Conservation (phyloP, 257 asterid genomes). For the Lycium ferocissimum region DNA sequence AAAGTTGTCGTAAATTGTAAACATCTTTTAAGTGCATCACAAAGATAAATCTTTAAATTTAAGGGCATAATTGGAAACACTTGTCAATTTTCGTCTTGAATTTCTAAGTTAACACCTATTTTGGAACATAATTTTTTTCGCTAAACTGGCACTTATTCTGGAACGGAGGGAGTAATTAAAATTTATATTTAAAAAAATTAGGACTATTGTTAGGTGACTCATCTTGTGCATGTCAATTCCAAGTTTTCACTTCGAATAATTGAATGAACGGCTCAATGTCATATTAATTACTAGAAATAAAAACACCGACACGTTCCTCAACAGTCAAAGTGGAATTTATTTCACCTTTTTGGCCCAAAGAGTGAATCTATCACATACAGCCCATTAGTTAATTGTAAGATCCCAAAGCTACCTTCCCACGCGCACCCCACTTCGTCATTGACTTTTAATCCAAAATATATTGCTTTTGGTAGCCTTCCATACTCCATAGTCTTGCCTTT, state of each 20-base stretch:
- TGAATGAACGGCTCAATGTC: neutral
- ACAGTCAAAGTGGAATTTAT: neutral
- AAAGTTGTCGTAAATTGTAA: too few species aligned
- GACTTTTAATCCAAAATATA: neutral
- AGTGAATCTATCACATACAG: neutral
- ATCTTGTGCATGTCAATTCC: neutral
- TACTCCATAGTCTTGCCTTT: too few species aligned
- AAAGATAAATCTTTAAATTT: too few species aligned
- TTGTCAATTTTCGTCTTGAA: too few species aligned
- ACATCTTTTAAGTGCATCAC: too few species aligned
- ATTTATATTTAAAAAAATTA: too few species aligned
- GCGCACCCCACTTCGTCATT: slow-evolving; percentile 5
- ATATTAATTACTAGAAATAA: neutral
- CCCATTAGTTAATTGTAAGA: neutral
- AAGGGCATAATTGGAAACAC: too few species aligned
- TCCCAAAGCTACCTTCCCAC: slow-evolving; percentile 15
- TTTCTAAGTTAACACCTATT: too few species aligned
- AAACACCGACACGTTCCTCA: neutral
- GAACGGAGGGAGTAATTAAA: too few species aligned
- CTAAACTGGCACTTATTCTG: too few species aligned
- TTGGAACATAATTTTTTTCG: too few species aligned
- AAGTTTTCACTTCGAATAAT: too few species aligned
- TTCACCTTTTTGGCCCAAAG: neutral
- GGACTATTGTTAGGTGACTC: neutral
- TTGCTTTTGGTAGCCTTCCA: neutral